Evolutionary conservation across 805 yeast genomes (phyloP), one percentile per base, ranked within the genome.

Genomic region (Candida maesae): DNA sequence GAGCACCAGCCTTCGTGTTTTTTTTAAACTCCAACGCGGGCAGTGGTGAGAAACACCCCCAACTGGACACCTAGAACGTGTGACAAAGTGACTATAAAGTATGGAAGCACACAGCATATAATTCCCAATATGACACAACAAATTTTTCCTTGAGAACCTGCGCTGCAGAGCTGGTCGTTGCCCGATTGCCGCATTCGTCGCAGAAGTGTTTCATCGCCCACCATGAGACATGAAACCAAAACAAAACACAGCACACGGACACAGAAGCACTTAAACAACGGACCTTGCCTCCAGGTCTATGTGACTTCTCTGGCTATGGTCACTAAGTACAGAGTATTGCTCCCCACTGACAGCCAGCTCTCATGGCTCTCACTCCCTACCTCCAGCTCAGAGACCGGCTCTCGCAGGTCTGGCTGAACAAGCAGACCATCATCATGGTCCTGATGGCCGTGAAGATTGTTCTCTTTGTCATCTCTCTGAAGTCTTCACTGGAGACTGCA

Each of bases 371-470:
- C n/a, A 48, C 44, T 19, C 59, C 61, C 15, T 79, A 74, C 52
- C 62, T 83, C 28, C 67, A 67, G 33, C 57, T 78, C 4, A 53
- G 59, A 15, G 89, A 82, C 44, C 57, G 75, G 35, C 49, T 83
- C 6, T 71, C 85, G 4, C 93, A 85, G 52, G 59, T 75, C 8
- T 78, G 84, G 78, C 54, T 85, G 16, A 84, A 87, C 55, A 73
- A 78, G 43, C 77, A 75, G 53, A 73, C 95, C 1, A 44, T 89
- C 1, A 53, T 77, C 2, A 43, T 81, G 12, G 49, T 76, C 0
- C 58, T 91, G 2, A 66, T 83, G 9, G 63, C 79, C 1, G 47
- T 85, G 4, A 88, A 88, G 52, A 52, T 90, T 3, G 50, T 68
- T 3, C 56, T 89, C 1, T 84, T 89, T 52, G 64, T 71, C 15